Evolutionary conservation across 805 yeast species (phyloP), one percentile per base, ranked within the genome.

Genomic region (Candida qinlingensis): DNA sequence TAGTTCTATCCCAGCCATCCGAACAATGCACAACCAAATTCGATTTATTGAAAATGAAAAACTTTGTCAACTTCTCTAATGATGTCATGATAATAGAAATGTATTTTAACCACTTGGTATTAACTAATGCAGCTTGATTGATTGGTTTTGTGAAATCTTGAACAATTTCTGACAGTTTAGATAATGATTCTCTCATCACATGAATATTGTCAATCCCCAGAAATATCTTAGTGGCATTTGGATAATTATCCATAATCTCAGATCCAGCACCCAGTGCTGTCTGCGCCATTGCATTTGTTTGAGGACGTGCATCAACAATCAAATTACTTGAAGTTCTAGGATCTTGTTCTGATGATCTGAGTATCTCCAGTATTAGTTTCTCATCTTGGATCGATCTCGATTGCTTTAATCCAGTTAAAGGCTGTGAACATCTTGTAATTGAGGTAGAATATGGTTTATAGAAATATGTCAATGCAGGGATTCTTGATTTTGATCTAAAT

Each of bases 231-330:
- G 85, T 84, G 13, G 75, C 77, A 33, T 74, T 75, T 44, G 81
- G 76, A 67, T 94, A 92, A 61, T 89, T 80, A 49, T 92, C 97
- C 75, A 90, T 87, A 55, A 79, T 85, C 62, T 94, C 99, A 0
- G 97, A 85, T 1, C 99, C 99, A n/a, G 97, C 99, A 10, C 99
- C 99, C 12, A 94, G 68, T 0, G 98, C 98, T 41, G 88, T 87
- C 59, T 94, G 98, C 0, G 97, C 98, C 79, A 90, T 79, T 7
- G 98, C 98, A 65, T 94, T 94, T 0, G 97, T 85, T 28, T 90
- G 65, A 1, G 99, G 99, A 48, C 99, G 73, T 26, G 96, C 86
- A 68, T 94, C 99, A 5, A 89, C 92, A 31, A 94, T 82, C 30
- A 94, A 66, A 59, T 91, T 83, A 41, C 89, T 82, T 45, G 76